Conservation (phyloP, 768 basidiomycete genomes). For the Boletus patriciae region DNA sequence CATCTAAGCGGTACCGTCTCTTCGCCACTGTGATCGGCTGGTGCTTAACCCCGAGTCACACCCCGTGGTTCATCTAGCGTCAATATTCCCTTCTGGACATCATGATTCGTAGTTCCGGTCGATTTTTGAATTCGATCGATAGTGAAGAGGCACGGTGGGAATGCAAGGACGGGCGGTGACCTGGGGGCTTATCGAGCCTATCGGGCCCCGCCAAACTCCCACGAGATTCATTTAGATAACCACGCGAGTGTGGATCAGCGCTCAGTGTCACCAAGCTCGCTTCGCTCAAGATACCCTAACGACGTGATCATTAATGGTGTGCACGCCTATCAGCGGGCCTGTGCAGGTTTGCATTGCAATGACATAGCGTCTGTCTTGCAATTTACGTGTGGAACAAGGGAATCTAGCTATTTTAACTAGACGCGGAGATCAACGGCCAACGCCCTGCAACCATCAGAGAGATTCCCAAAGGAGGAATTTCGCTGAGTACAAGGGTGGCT, state of each 20-base stretch:
- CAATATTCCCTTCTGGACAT: neutral
- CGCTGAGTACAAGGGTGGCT: neutral
- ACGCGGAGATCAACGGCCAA: too few species aligned
- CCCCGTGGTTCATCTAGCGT: neutral
- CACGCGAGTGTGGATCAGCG: constrained; percentile 16
- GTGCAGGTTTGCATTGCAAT: neutral
- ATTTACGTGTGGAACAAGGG: neutral
- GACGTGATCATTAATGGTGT: constrained; percentile 1
- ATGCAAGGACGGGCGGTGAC: neutral
- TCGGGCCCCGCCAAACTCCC: neutral
- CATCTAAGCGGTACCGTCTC: neutral
- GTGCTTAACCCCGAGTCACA: neutral
- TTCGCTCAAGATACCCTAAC: constrained; percentile 3
- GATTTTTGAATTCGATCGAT: neutral
- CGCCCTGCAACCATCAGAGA: neutral
- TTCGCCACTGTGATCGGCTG: neutral
- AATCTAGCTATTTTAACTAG: too few species aligned
- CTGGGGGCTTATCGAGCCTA: too few species aligned
- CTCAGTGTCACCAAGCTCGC: neutral
- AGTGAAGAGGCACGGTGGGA: neutral
- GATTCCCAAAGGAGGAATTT: neutral
- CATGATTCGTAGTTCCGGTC: neutral
- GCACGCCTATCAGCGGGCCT: constrained; percentile 1
- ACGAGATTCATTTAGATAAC: neutral
- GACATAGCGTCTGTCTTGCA: neutral